phyloP scores from a whole-genome alignment of 140 eudicot genomes.

The Cichorium intybus region DNA sequence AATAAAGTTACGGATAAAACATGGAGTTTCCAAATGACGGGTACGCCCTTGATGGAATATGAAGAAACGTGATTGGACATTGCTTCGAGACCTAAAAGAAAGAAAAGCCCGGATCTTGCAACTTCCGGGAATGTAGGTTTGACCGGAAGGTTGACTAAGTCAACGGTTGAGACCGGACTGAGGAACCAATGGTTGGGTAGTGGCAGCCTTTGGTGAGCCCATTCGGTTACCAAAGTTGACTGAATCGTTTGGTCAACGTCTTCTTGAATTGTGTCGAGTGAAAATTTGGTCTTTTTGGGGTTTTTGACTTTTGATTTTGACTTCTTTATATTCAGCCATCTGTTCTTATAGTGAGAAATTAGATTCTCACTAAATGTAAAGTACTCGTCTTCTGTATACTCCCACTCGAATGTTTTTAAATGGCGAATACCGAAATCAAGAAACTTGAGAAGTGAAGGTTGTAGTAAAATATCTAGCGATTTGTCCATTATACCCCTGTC shows the following conservation, averaged over 20 bases:
- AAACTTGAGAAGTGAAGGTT: slow-evolving; percentile 57
- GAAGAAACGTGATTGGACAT: slow-evolving; percentile 43
- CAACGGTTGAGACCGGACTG: slow-evolving; percentile 63
- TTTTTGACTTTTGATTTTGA: slow-evolving; percentile 33
- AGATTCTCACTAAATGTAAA: slow-evolving; percentile 44
- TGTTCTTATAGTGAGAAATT: slow-evolving; percentile 62
- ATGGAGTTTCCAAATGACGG: slow-evolving; percentile 89
- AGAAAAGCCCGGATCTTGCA: slow-evolving; percentile 76
- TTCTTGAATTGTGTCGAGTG: slow-evolving; percentile 80
- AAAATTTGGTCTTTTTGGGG: slow-evolving; percentile 31
- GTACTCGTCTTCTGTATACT: slow-evolving; percentile 58
- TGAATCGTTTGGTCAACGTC: slow-evolving; percentile 40
- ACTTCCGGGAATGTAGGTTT: slow-evolving; percentile 46
- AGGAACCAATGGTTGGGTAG: slow-evolving; percentile 89
- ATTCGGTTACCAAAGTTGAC: slow-evolving; percentile 54
- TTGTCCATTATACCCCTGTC: slow-evolving; percentile 49
- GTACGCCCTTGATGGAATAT: slow-evolving; percentile 38
- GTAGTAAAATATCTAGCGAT: slow-evolving; percentile 49
- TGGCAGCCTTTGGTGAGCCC: slow-evolving; percentile 90
- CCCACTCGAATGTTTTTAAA: slow-evolving; percentile 45
- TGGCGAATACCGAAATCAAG: slow-evolving; percentile 49
- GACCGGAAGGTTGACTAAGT: slow-evolving; percentile 31
- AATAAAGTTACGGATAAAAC: slow-evolving; percentile 63
- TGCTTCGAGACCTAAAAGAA: slow-evolving; percentile 80
- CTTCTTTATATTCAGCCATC: slow-evolving; percentile 74